Evolutionary conservation across 2,329 filamentous ascomycete species (phyloP), one percentile per base, ranked within the genome.

Genomic region (Cordyceps javanica): DNA sequence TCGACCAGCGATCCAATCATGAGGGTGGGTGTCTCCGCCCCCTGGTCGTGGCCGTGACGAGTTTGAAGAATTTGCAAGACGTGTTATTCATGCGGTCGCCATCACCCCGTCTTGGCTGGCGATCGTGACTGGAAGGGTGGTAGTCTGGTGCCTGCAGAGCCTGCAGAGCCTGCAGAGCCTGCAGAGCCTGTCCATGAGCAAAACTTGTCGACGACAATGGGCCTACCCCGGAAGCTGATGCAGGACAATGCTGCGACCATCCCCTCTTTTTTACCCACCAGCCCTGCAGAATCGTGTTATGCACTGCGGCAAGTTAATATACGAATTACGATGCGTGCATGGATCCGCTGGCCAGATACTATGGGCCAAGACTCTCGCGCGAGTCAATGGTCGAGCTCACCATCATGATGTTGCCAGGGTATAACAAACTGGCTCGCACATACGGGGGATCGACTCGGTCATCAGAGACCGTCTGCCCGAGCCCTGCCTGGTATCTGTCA

Each of bases 311-410:
- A 28, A 28, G 34, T 38, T 55, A 16, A 36, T 36, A 36, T 46
- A 46, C 52, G 41, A 55, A 38, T 26, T 55, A 46, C 52, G 32
- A 55, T 55, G 52, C 23, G 44, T 46, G 34, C 41, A 54, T 42
- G 51, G 51, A 54, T 54, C 39, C 51, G 53, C 39, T 46, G 53
- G 30, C 42, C 25, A 55, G 53, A 55, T 55, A 48, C 42, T 55
- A 42, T 48, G 53, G 53, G 42, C 8, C 53, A 23, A 38, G 13
- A 14, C 16, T 23, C 2, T 38, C 4, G 30, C 53, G 25, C 53
- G 52, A 55, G 52, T 55, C 52, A 55, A 55, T 30, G 13, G 41
- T 36, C 16, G 36, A 26, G 36, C 26, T 34, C 50, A 14, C 26
- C 32, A 30, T 45, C 36, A 39, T 36, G 14, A 28, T 46, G 36